These are phyloP conservation scores for Capsicum pubescens DNA, from an alignment of 257 asterid species.

Conservation along the genomic window DNA sequence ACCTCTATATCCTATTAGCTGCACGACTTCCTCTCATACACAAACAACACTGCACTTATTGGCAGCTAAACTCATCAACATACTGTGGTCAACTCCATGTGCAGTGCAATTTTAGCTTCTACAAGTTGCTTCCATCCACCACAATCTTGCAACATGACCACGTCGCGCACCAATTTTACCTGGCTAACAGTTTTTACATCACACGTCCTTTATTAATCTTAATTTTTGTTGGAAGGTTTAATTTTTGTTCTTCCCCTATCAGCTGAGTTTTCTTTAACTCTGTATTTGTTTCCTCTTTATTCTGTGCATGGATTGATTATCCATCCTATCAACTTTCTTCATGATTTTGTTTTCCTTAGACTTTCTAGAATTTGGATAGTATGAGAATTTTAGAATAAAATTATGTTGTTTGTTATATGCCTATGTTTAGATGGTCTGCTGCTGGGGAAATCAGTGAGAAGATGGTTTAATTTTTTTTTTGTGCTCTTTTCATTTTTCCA, in stretches of 20 bases:
- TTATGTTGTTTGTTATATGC: background rate
- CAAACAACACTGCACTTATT: constrained; percentile 1
- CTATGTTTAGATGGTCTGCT: background rate
- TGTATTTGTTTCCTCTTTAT: too few species aligned
- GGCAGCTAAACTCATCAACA: background rate
- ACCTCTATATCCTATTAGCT: constrained; percentile 4
- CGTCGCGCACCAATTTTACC: background rate
- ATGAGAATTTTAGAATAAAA: background rate
- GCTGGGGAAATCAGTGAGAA: background rate
- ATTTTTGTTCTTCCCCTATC: background rate
- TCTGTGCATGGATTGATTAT: background rate
- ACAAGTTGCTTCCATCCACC: background rate
- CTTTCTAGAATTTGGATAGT: background rate
- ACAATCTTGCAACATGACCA: background rate
- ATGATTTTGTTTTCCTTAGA: background rate
- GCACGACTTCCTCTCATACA: background rate
- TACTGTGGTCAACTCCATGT: background rate
- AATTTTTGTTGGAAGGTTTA: background rate
- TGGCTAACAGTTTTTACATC: background rate
- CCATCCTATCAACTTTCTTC: background rate
- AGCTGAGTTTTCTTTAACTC: background rate
- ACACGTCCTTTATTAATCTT: constrained; percentile 1
- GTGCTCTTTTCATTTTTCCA: background rate
- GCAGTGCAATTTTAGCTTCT: background rate
- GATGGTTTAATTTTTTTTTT: background rate